Conservation (phyloP, 23 red algal species). For the Cyanidioschyzon merolae region DNA sequence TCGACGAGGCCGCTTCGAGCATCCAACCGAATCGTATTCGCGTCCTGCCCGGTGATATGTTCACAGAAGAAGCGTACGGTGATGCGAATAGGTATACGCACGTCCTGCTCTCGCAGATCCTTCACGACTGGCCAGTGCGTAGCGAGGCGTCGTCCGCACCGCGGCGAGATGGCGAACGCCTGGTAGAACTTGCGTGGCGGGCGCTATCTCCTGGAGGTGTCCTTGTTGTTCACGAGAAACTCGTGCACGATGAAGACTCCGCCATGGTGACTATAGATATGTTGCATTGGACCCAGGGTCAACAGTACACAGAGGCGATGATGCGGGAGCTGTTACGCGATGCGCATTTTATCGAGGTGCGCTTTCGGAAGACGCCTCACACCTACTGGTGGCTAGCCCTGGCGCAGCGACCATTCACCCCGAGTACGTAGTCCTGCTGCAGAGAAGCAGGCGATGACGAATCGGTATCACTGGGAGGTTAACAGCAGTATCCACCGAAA, state of each 20-base stretch:
- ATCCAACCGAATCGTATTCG: not conserved
- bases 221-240: constrained; percentile 11
- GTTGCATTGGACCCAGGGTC: constrained; percentile 13
- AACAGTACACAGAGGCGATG: constrained; percentile 11
- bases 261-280: constrained; percentile 13
- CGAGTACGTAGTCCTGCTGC: too few relatives aligned
- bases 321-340: not conserved
- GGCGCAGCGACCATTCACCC: constrained; percentile 2
- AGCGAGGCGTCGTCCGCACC: not conserved
- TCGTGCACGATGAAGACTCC: constrained; percentile 3
- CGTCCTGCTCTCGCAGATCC: constrained; percentile 10
- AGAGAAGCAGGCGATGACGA: too few relatives aligned
- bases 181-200: not conserved
- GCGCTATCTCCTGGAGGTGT: not conserved
- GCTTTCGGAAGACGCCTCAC: not conserved
- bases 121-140: constrained; percentile 8
- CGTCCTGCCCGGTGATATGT: not conserved
- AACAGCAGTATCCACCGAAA: too few relatives aligned
- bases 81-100: not conserved
- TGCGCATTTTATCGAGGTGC: not conserved
- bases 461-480: too few relatives aligned
- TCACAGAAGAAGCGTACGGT: not conserved
- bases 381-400: constrained; percentile 2
- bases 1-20: not conserved
- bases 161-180: not conserved